Evolutionary conservation across 371 early-diverging fungal species (phyloP).

Genomic region (Mortierella sp.): DNA sequence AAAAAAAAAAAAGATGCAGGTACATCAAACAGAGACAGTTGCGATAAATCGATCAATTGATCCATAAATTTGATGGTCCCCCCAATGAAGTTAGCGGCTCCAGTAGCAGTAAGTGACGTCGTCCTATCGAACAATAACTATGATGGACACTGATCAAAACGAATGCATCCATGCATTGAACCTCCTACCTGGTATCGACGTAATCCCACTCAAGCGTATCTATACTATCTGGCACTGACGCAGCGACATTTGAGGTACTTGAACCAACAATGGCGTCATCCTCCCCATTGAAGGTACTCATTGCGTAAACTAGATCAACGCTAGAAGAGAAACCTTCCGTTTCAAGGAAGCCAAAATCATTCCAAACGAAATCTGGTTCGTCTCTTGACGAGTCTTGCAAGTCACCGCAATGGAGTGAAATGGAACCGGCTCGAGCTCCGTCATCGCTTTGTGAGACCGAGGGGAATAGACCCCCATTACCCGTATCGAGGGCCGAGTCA

Average conservation of each 20-base stretch:
- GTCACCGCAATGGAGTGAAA: not conserved
- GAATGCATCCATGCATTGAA: not conserved
- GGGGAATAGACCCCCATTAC: not conserved
- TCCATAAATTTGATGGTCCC: not conserved
- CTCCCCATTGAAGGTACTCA: not conserved
- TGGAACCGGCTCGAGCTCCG: not conserved
- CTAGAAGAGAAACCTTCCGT: not conserved
- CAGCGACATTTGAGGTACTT: not conserved
- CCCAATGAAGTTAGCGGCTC: not conserved
- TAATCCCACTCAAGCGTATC: not conserved
- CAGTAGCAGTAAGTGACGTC: not conserved
- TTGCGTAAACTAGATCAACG: not conserved
- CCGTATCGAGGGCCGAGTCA: not conserved
- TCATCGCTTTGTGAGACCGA: not conserved
- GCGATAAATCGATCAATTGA: not conserved
- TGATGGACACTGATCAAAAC: not conserved
- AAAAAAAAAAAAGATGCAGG: too few relatives aligned
- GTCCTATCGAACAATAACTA: not conserved
- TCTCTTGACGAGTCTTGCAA: not conserved
- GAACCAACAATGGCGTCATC: not conserved
- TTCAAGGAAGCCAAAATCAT: slow-evolving; percentile 19
- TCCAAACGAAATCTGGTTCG: slow-evolving; percentile 10
- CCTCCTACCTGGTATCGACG: not conserved
- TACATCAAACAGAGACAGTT: too few relatives aligned
- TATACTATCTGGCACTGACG: too few relatives aligned